Conservation (phyloP, 352 stramenopile genomes). For the Detonula confervacea region DNA sequence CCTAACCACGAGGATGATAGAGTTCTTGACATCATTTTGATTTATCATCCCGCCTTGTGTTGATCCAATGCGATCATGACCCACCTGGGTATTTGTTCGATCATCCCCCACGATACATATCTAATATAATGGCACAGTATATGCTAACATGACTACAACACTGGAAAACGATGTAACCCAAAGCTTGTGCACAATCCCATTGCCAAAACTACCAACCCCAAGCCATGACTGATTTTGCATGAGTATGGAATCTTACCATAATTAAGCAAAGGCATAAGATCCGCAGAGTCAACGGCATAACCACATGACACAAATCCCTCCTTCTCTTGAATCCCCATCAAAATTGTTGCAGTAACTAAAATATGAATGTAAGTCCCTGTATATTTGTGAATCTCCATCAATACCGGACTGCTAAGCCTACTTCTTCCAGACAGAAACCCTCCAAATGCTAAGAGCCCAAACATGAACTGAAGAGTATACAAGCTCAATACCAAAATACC, state of each 20-base stretch:
- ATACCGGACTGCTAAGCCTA: constrained; percentile 25
- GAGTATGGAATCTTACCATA: constrained; percentile 60
- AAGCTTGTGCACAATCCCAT: constrained; percentile 64
- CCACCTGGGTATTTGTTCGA: no score
- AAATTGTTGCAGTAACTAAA: constrained; percentile 56
- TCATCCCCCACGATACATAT: no score
- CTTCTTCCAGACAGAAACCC: constrained; percentile 12
- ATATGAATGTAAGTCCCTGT: constrained; percentile 69
- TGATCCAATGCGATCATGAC: no score
- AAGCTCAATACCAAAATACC: constrained; percentile 61
- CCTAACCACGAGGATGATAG: no score
- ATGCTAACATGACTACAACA: no score
- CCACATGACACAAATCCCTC: constrained; percentile 74
- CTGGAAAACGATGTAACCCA: constrained; percentile 42
- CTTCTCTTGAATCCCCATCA: constrained; percentile 82
- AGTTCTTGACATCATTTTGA: no score
- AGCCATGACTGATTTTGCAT: constrained; percentile 68
- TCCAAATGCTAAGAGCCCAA: constrained; percentile 57
- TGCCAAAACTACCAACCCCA: constrained; percentile 60
- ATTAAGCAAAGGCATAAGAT: constrained; percentile 58
- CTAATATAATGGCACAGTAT: no score
- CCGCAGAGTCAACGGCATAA: constrained; percentile 56
- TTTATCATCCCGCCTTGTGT: no score
- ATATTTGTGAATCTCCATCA: constrained; percentile 65
- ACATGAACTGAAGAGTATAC: constrained; percentile 64